These are phyloP conservation scores for Furcasterigmium sp. DNA, from an alignment of 2,329 filamentous ascomycete species.

Conservation along the genomic window DNA sequence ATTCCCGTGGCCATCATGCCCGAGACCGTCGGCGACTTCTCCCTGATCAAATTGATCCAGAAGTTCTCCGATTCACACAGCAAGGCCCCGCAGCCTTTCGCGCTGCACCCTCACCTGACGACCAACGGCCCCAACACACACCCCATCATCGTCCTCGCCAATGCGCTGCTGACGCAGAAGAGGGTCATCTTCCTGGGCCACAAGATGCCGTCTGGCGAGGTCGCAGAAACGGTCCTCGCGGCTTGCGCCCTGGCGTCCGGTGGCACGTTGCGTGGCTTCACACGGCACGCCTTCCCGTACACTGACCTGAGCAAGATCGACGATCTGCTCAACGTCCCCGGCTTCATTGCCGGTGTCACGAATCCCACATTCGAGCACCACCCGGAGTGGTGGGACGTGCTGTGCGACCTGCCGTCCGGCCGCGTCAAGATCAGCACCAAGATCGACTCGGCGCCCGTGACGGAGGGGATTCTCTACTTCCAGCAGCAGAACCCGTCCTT, in stretches of 20 bases:
- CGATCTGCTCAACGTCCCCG: constrained; percentile 89
- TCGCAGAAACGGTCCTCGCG: constrained; percentile 96
- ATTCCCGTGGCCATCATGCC: constrained; percentile 89
- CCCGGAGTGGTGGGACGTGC: constrained; percentile 95
- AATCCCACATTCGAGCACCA: constrained; percentile 95
- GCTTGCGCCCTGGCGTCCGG: constrained; percentile 91
- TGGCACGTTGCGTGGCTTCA: constrained; percentile 88
- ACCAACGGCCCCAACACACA: constrained; percentile 87
- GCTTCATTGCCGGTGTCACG: constrained; percentile 95
- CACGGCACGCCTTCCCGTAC: constrained; percentile 93
- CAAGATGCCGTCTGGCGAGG: constrained; percentile 90
- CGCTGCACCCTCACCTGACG: constrained; percentile 84
- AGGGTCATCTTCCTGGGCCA: constrained; percentile 93
- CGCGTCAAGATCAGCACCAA: constrained; percentile 90
- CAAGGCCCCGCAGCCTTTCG: constrained; percentile 79
- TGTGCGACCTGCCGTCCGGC: constrained; percentile 88
- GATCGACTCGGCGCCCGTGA: constrained; percentile 74
- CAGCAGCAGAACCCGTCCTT: constrained; percentile 68
- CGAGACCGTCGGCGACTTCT: constrained; percentile 97
- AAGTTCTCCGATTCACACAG: constrained; percentile 82
- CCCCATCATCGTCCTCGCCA: constrained; percentile 90
- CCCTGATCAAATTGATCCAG: constrained; percentile 92
- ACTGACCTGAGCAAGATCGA: constrained; percentile 98
- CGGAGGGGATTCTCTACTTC: constrained; percentile 83
- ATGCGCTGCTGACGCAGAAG: constrained; percentile 93